Percentiles rank a stretch among this genome's conserved stretches.
Evolutionary conservation across 768 basidiomycete species (phyloP).

Genomic region (Podaxis mareebaensis): DNA sequence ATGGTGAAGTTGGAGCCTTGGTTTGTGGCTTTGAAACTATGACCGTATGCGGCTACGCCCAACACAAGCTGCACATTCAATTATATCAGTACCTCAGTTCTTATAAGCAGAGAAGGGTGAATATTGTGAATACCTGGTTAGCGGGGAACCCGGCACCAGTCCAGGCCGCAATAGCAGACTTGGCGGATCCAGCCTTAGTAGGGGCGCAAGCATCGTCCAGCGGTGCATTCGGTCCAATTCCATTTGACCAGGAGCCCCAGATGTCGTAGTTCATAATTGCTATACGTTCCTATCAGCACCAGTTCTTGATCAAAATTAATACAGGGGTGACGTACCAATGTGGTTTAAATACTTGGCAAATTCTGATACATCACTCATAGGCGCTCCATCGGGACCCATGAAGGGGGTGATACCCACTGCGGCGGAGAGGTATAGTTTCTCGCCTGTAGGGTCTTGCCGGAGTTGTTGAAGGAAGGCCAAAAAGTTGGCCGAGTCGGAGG

Average conservation of each 20-base stretch:
- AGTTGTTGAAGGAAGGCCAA: conserved; percentile 74
- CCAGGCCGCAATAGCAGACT: conserved; percentile 74
- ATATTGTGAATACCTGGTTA: conserved; percentile 27
- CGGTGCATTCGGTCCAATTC: conserved; percentile 83
- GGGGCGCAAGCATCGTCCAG: conserved; percentile 68
- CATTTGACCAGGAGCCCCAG: conserved; percentile 46
- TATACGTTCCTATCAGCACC: conserved; percentile 21
- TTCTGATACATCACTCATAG: conserved; percentile 62
- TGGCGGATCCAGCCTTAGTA: conserved; percentile 62
- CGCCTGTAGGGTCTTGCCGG: conserved; percentile 48
- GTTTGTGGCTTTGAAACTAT: conserved; percentile 56
- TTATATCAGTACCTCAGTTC: not conserved
- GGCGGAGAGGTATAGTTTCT: conserved; percentile 54
- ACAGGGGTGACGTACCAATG: conserved; percentile 28
- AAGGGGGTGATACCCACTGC: conserved; percentile 41
- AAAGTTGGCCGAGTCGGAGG: conserved; percentile 71
- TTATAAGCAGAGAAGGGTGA: not conserved
- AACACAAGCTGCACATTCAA: conserved; percentile 54
- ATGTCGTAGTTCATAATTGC: conserved; percentile 68
- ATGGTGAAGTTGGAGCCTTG: conserved; percentile 36
- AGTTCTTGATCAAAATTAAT: not conserved
- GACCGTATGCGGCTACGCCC: conserved; percentile 81
- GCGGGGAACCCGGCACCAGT: conserved; percentile 73
- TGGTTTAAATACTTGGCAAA: conserved; percentile 64
- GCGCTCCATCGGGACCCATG: conserved; percentile 48